These are phyloP conservation scores for Tolypocladium ophioglossoides DNA, from an alignment of 2,329 filamentous ascomycete species.

Conservation along the genomic window DNA sequence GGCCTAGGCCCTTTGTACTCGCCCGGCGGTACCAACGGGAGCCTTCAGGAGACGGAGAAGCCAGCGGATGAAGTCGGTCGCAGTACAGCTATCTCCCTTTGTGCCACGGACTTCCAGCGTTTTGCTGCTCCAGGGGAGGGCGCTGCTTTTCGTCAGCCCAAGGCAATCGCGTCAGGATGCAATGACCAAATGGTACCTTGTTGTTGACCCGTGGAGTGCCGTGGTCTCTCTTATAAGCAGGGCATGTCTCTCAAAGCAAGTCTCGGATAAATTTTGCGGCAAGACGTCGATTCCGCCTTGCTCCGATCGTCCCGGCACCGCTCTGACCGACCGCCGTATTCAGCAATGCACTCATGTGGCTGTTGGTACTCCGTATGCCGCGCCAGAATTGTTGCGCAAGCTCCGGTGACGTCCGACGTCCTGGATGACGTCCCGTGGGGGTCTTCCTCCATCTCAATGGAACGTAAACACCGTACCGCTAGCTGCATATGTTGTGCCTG, in stretches of 20 bases:
- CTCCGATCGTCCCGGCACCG: background rate
- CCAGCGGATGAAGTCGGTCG: background rate
- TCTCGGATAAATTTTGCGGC: background rate
- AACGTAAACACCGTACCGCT: background rate
- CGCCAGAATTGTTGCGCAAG: background rate
- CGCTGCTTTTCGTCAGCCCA: too few relatives aligned
- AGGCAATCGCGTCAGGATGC: background rate
- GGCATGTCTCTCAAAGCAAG: background rate
- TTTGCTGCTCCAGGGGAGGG: too few relatives aligned
- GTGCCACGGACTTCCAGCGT: too few relatives aligned
- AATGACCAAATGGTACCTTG: background rate
- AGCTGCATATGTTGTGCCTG: background rate
- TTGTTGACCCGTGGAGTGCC: background rate
- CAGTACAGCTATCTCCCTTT: background rate
- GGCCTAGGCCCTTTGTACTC: background rate
- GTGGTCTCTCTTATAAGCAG: background rate
- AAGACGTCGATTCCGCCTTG: background rate
- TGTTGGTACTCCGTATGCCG: background rate
- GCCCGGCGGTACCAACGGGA: background rate
- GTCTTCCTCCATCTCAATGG: background rate
- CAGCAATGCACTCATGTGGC: background rate
- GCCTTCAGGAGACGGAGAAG: background rate
- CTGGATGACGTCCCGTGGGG: background rate
- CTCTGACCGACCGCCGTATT: background rate
- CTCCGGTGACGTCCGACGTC: background rate